Evolutionary conservation across 2,329 filamentous ascomycete genomes (phyloP), one percentile per base, ranked within the genome.

Genomic region (Claviceps sp.): DNA sequence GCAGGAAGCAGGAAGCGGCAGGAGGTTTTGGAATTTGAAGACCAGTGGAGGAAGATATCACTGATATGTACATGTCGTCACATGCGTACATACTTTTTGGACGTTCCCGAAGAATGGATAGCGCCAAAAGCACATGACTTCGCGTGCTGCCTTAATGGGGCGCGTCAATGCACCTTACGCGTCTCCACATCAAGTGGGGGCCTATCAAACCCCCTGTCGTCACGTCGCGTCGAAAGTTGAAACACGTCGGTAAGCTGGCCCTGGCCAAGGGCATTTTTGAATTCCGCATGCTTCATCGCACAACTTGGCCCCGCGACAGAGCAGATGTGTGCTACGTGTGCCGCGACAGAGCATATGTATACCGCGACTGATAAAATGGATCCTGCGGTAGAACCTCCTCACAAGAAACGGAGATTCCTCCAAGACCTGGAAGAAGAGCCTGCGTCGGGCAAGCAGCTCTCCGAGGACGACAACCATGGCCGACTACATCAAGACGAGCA

Each of bases 341-440:
- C 26, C 26, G 6, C 5, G 24, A 26, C 24, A 26, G 24, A 26
- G 24, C 1, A 26, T 5, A 6, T 26, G 7, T 30, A 30, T 30
- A 30, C 26, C 8, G 30, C 30, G 10, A 34, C 30, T 11, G 30
- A 34, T 11, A 34, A 67, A 48, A 60, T 64, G 51, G 58, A 60
- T 54, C 61, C 65, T 47, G 67, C 67, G 22, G 61, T 64, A 48
- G 73, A 70, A 47, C 73, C 71, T 57, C 73, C 75, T 1, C 58
- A 61, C 10, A 78, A 78, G 62, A 70, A 64, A 60, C 60, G 65
- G 54, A 66, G 69, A 52, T 66, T 69, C 56, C 69, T 71, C 50
- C 62, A 59, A 48, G 64, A 68, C 50, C 55, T 61, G 42, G 61
- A 63, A 45, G 61, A 63, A 45, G 65, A 68, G 38, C 49, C 57